Base-by-base conservation (phyloP, 179 eudicot species). In the Silene coronaria region DNA sequence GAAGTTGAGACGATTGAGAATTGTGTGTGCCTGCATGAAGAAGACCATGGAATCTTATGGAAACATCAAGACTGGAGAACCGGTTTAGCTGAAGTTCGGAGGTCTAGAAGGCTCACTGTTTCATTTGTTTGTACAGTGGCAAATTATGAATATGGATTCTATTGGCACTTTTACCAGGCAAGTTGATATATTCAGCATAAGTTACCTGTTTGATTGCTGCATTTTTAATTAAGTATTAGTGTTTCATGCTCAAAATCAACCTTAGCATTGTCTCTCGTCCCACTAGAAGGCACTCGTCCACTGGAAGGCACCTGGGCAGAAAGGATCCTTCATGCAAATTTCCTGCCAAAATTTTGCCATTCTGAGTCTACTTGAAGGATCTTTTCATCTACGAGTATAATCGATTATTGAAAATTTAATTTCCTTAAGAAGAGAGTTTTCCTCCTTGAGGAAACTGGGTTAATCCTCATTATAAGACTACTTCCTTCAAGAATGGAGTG, bases 1-100 rank as follows among this genome's bases (percentile, higher is more conserved):
- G 97, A 93, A 38, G 95, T 95, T 70, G 96, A 95, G 81, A 92
- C 97, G 9, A 89, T 85, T 76, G 95, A 95, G 81, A 95, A 95
- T 71, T 90, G 95, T 85, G 97, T 95, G 60, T 95, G 97, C 74
- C 72, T 95, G 83, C 99, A 92, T 36, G 97, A 95, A 79, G 99
- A 95, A 82, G 99, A 95, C 81, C 88, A 89, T 79, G 99, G 99
- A 70, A 88, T 95, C 70, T 84, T 95, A 22, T 95, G 99, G 97
- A 95, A 92, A 83, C 99, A 95, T 86, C 99, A 95, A 81, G 99
- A 95, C 76, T 92, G 96, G 99, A 87, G 97, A 86, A 88, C 97
- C 58, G 97, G 96, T 73, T 84, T 89, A 70, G 97, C 99, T 28
- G 97, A 95, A 84, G 99, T 92, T 76, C 84, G 99, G 45, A 84